Conservation (phyloP, 2,329 filamentous ascomycete genomes). For the Didymella exigua region DNA sequence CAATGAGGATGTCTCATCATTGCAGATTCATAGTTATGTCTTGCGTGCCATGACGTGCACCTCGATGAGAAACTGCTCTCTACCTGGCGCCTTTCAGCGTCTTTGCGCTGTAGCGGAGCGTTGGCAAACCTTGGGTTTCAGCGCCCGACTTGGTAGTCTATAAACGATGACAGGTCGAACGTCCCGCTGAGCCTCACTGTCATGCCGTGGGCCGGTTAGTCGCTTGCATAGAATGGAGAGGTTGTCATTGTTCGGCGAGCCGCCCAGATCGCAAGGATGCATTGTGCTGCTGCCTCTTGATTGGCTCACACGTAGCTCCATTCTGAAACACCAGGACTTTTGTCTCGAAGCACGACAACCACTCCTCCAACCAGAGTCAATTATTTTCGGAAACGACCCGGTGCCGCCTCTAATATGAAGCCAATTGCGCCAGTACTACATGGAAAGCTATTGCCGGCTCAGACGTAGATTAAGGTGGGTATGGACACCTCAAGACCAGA, state of each 20-base stretch:
- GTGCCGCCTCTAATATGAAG: slow-evolving; percentile 34
- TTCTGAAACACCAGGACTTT: slow-evolving; percentile 34
- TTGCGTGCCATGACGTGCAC: not conserved
- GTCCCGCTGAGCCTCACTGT: slow-evolving; percentile 20
- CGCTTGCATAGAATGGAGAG: slow-evolving; percentile 10
- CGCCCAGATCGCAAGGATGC: slow-evolving; percentile 26
- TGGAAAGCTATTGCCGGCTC: slow-evolving; percentile 35
- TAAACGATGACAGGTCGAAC: not conserved
- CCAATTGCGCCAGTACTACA: slow-evolving; percentile 43
- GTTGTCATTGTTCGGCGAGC: slow-evolving; percentile 24
- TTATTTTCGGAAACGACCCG: slow-evolving; percentile 22
- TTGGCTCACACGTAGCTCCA: slow-evolving; percentile 26
- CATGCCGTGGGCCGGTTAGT: slow-evolving; percentile 13
- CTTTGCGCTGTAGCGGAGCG: not conserved
- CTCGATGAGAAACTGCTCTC: not conserved
- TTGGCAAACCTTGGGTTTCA: not conserved
- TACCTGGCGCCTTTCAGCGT: not conserved
- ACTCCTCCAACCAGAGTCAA: slow-evolving; percentile 33
- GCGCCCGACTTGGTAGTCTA: not conserved
- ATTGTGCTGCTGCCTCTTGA: slow-evolving; percentile 16
- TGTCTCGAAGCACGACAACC: slow-evolving; percentile 32
- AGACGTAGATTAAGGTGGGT: slow-evolving; percentile 49
- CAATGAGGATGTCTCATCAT: not conserved
- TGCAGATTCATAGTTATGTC: not conserved
- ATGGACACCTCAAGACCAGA: slow-evolving; percentile 47